A percentile compares a stretch with the other conserved stretches of the same genome.
Conservation (phyloP, 768 basidiomycete species). For the Hericium coralloides region DNA sequence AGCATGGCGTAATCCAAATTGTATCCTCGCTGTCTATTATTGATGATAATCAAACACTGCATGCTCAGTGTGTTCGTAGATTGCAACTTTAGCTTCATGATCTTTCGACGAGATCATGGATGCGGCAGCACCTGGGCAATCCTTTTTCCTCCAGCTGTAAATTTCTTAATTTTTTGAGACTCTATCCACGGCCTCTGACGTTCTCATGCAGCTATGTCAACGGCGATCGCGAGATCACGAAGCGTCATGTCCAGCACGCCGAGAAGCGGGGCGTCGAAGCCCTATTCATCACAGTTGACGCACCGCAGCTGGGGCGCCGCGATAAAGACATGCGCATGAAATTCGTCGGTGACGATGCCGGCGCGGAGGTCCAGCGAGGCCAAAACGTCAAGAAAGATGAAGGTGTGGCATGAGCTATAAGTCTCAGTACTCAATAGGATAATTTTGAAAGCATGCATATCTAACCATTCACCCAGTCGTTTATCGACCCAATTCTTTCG, state of each 20-base stretch:
- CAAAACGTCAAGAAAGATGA: constrained; percentile 70
- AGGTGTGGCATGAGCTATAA: constrained; percentile 91
- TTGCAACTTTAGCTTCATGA: constrained; percentile 91
- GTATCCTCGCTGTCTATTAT: constrained; percentile 21
- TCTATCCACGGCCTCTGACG: constrained; percentile 1
- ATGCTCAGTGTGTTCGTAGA: constrained; percentile 34
- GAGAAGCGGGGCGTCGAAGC: constrained; percentile 86
- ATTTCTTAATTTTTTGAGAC: too few relatives aligned
- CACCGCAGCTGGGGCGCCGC: constrained; percentile 88
- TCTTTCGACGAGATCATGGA: constrained; percentile 96
- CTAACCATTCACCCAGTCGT: constrained; percentile 42
- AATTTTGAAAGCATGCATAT: not conserved
- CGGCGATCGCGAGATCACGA: constrained; percentile 78
- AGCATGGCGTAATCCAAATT: constrained; percentile 71
- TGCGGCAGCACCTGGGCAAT: constrained; percentile 68
- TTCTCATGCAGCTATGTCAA: constrained; percentile 70
- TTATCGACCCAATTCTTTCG: constrained; percentile 85
- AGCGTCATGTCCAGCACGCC: constrained; percentile 82
- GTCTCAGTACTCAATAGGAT: constrained; percentile 34
- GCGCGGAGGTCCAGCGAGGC: constrained; percentile 40
- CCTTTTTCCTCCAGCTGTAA: constrained; percentile 83
- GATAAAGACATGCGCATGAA: constrained; percentile 98
- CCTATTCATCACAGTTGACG: constrained; percentile 96
- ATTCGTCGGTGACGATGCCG: constrained; percentile 74
- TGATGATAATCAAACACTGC: not conserved